These are phyloP conservation scores for Pochonia chlamydosporia DNA, from an alignment of 2,329 filamentous ascomycete species.

Conservation along the genomic window DNA sequence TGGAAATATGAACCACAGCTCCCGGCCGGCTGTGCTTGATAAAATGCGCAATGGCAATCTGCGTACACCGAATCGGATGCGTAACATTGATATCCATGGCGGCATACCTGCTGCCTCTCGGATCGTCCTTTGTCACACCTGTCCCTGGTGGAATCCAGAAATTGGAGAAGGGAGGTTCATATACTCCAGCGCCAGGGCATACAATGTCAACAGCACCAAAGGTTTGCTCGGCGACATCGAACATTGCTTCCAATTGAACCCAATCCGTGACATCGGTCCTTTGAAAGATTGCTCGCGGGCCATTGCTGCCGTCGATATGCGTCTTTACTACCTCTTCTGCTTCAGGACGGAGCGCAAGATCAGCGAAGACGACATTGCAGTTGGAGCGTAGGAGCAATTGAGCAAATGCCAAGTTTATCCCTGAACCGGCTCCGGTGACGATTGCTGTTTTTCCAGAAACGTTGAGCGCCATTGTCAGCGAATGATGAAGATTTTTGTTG, in stretches of 20 bases:
- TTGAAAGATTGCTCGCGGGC: conserved; percentile 32
- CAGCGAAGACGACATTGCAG: conserved; percentile 41
- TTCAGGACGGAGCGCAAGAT: conserved; percentile 32
- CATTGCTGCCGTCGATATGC: conserved; percentile 12
- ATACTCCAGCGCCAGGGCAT: conserved; percentile 41
- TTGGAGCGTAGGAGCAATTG: conserved; percentile 31
- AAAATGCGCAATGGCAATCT: conserved; percentile 34
- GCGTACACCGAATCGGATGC: conserved; percentile 34
- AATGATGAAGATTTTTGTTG: no score
- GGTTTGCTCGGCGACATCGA: conserved; percentile 24
- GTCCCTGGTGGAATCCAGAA: conserved; percentile 38
- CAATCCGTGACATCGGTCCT: conserved; percentile 39
- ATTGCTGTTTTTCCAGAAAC: conserved; percentile 18
- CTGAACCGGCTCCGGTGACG: conserved; percentile 22
- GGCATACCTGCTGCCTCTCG: conserved; percentile 24
- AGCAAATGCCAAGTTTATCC: conserved; percentile 39
- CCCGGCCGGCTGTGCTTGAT: conserved; percentile 16
- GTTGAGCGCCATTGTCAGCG: no score
- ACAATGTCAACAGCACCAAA: conserved; percentile 36
- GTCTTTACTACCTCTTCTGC: conserved; percentile 27
- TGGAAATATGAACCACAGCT: conserved; percentile 29
- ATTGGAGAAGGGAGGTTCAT: conserved; percentile 36
- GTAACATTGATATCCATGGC: conserved; percentile 35
- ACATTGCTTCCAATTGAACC: conserved; percentile 29
- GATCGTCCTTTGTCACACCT: conserved; percentile 22